Percentiles rank a stretch among this genome's conserved stretches.
Conservation (phyloP, 106 monocot genomes). For the Chionographis japonica region DNA sequence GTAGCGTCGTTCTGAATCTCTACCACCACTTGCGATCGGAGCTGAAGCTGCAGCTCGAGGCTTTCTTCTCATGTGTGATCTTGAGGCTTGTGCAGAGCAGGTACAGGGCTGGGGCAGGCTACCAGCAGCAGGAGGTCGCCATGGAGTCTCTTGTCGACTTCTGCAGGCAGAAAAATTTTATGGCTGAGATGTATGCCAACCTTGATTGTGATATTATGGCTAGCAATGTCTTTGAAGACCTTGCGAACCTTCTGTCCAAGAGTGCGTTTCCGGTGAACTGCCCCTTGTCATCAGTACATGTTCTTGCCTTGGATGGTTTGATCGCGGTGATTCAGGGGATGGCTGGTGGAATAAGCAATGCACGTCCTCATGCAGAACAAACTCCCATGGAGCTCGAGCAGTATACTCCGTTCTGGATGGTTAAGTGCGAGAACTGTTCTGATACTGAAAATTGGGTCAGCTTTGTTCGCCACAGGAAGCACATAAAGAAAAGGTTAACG, state of each 20-base stretch:
- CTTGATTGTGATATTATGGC: conserved; percentile 79
- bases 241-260: conserved; percentile 72
- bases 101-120: conserved; percentile 66
- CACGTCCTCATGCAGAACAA: conserved; percentile 30
- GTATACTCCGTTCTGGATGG: conserved; percentile 58
- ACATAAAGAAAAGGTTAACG: conserved; percentile 59
- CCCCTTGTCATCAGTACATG: conserved; percentile 55
- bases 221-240: conserved; percentile 78
- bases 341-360: conserved; percentile 45
- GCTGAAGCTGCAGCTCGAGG: conserved; percentile 88
- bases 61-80: conserved; percentile 92
- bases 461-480: conserved; percentile 52
- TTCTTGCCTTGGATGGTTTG: conserved; percentile 71
- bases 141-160: conserved; percentile 90
- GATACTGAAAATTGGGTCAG: conserved; percentile 69
- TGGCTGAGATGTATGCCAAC: conserved; percentile 84
- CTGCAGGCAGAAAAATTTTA: conserved; percentile 72
- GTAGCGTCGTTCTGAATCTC: conserved; percentile 84
- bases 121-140: conserved; percentile 94
- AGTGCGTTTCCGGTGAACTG: conserved; percentile 68
- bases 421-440: conserved; percentile 48
- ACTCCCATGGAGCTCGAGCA: conserved; percentile 33
- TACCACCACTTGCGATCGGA: conserved; percentile 66
- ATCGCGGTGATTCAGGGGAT: conserved; percentile 68
- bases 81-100: conserved; percentile 71